Evolutionary conservation across 768 basidiomycete genomes (phyloP).

Genomic region (Tricholoma furcatifolium): DNA sequence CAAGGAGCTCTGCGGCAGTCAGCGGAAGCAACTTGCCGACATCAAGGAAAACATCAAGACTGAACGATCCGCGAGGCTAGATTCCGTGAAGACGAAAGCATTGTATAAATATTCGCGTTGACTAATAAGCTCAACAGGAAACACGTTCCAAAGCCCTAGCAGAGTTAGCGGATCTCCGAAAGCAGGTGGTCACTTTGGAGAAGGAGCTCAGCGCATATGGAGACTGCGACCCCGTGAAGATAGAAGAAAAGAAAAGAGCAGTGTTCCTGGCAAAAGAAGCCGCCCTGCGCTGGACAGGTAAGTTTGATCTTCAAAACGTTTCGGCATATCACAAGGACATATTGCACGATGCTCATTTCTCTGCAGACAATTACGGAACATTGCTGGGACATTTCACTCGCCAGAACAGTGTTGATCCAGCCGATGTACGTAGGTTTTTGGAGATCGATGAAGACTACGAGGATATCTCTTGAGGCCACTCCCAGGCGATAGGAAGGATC

Average conservation of each 20-base stretch:
- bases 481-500: not conserved
- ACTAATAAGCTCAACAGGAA: slow-evolving; percentile 39
- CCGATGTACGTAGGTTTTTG: slow-evolving; percentile 66
- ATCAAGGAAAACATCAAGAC: slow-evolving; percentile 42
- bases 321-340: not conserved
- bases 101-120: slow-evolving; percentile 4
- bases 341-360: not conserved
- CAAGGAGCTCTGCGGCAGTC: slow-evolving; percentile 41
- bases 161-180: slow-evolving; percentile 45
- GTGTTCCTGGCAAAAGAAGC: slow-evolving; percentile 80
- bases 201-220: slow-evolving; percentile 76
- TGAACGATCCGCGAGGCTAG: slow-evolving; percentile 54
- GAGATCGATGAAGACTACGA: slow-evolving; percentile 75
- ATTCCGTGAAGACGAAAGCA: slow-evolving; percentile 44
- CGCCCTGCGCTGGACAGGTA: slow-evolving; percentile 87
- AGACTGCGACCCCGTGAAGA: slow-evolving; percentile 78
- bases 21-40: slow-evolving; percentile 50
- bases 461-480: slow-evolving; percentile 49
- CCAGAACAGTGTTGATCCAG: slow-evolving; percentile 53
- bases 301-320: slow-evolving; percentile 20
- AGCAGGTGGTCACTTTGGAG: slow-evolving; percentile 51
- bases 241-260: slow-evolving; percentile 75
- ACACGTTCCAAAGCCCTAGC: slow-evolving; percentile 53
- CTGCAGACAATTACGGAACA: slow-evolving; percentile 67
- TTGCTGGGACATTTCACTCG: slow-evolving; percentile 66